Evolutionary conservation across 208 protist genomes (phyloP), one percentile per base, ranked within the genome.

Genomic region (Trypanosoma caninum): DNA sequence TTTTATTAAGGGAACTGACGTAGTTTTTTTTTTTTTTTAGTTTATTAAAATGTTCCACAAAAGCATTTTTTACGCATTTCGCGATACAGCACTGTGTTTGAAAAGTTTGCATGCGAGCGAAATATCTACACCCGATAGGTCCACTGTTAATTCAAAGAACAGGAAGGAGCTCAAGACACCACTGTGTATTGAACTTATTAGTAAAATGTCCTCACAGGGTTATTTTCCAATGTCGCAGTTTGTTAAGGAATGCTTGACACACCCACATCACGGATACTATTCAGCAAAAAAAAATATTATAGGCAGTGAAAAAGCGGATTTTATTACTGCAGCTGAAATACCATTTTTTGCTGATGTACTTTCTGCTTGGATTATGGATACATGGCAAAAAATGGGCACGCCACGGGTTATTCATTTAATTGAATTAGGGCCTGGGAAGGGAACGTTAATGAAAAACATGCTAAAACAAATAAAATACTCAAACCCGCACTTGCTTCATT

Each of bases 361-460:
- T 33, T 84, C 84, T 13, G 88, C 85, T 59, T 97, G 91, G 88
- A 74, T 91, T 65, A 89, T 94, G 82, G 87, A 94, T 59, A 68
- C 69, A 28, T 97, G 88, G 87, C 85, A 95, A 65, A 94, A 95
- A 75, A 91, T 97, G 83, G 91, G 91, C 0, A 93, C 83, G 18
- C 91, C 91, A 25, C 74, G 84, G 23, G 82, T 89, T 69, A 42
- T 97, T 59, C 87, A 94, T 59, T 76, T 97, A 8, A 84, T 97
- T 25, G 87, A 97, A 73, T 73, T 97, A 55, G 91, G 91, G 10
- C 87, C 87, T 6, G 91, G 91, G 3, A 71, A 65, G 22, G 91
- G 91, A 8, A 97, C 86, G 3, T 73, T 94, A 20, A 93, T 97
- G 91, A 84, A 86, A 70, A 91, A 79, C 18, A 92, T 97, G 54